Base-by-base conservation (phyloP, 148 eudicot species). In the Rhododendron kiyosumense region DNA sequence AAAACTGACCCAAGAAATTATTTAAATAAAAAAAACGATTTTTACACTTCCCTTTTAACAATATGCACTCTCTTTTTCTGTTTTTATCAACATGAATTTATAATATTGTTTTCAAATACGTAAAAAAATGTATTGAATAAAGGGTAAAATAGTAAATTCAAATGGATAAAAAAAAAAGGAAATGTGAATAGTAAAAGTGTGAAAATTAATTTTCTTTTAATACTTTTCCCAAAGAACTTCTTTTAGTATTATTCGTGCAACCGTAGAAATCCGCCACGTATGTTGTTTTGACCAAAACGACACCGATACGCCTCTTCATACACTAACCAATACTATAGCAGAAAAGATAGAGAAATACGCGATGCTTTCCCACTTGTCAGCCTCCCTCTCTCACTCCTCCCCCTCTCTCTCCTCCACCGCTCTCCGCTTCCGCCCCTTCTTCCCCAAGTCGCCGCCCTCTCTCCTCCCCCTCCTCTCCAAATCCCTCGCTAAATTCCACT, bases 321-420 rank as follows among this genome's bases (percentile, higher is more conserved):
- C 59, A 54, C 18, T 57, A 57, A 57, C 24, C 22, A 57, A 49
- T 49, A 49, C 14, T 49, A 49, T 11, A 67, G 73, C 0, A 67
- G 28, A 36, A 83, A 57, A 5, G 85, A 51, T 17, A 12, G 85
- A 49, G 5, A 12, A 14, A 45, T 11, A 32, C 30, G 43, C 86
- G 73, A 92, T 92, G 93, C 80, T 89, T 79, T 90, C 90, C 59
- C 92, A 88, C 57, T 78, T 88, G 84, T 89, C 89, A 22, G 86
- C 91, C 69, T 86, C 81, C 52, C 85, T 87, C 84, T 45, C 88
- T 69, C 80, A 34, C 84, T 26, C 48, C 79, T 41, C 45, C 45
- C 74, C 28, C 85, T 90, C 87, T 79, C 85, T 65, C 88, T 54
- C 61, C 61, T 41, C 61, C 78, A 30, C 85, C 32, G 85, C 38